Base-by-base conservation (phyloP, 805 yeast species). In the Yarrowia yakushimensis region DNA sequence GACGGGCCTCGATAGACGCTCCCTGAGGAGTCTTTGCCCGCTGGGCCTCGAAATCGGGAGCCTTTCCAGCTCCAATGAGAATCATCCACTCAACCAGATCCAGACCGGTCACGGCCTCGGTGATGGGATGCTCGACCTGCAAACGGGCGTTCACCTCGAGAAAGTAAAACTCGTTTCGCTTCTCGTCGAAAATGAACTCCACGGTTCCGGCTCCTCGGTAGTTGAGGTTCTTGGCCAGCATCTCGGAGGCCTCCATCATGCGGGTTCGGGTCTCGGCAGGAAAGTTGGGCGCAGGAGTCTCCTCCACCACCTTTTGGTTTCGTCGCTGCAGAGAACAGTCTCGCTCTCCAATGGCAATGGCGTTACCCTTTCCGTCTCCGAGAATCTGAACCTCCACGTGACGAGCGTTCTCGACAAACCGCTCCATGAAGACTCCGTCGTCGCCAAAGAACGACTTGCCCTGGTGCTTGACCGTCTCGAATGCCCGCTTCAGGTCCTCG, bases 71-170 rank as follows among this genome's bases (percentile, higher is more conserved):
- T 33, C 97, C 97, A 72, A 93, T 88, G 68, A 80, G 66, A 66
- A 93, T 78, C 99, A 94, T 94, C 97, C 97, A 90, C 75, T 94
- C 97, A 20, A 93, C 98, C 66, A 93, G 79, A 76, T 93, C 99
- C 61, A 92, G 77, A 2, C 97, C 97, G 18, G 97, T 93, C 41
- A 90, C 96, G 84, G 85, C 80, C 76, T 93, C 99, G 28, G 99
- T 93, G 69, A 94, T 87, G 41, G 98, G 98, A 74, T 93, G 99
- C 78, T 93, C 99, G 52, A 93, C 99, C 76, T 93, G 99, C 69
- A 93, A 82, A 72, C 99, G 85, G 12, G 99, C 96, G 73, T 93
- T 93, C 67, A 93, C 98, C 74, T 93, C 99, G 71, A 93, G 79
- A 77, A 93, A 93, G 78, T 93, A 93, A 74, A 93, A 94, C 72